These are phyloP conservation scores for Agastache rugosa DNA, from an alignment of 257 asterid species.

Conservation along the genomic window DNA sequence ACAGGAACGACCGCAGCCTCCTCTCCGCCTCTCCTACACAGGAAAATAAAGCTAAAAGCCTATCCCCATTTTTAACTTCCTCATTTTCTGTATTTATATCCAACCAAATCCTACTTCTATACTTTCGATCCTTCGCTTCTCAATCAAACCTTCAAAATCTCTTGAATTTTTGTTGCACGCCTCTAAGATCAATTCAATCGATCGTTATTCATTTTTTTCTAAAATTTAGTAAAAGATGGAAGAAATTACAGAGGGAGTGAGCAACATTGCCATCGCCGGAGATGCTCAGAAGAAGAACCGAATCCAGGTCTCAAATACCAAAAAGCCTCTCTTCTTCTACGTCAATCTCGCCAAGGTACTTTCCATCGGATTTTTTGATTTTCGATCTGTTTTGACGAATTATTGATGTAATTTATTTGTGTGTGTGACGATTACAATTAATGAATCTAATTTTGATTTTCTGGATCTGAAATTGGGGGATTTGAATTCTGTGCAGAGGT, in stretches of 20 bases:
- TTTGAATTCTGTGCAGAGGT: conserved; percentile 53
- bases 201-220: neutral
- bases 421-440: neutral
- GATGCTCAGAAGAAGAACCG: conserved; percentile 66
- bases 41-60: conserved; percentile 15
- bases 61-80: conserved; percentile 21
- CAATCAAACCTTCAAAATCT: neutral
- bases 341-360: conserved; percentile 79
- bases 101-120: neutral
- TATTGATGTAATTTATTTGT: neutral
- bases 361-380: neutral
- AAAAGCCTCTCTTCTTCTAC: conserved; percentile 74
- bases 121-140: conserved; percentile 7
- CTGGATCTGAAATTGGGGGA: conserved; percentile 31
- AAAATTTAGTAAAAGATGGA: conserved; percentile 45
- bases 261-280: conserved; percentile 49
- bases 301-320: conserved; percentile 78
- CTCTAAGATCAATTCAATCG: conserved; percentile 19
- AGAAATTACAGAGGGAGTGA: conserved; percentile 61
- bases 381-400: neutral
- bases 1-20: conserved; percentile 27
- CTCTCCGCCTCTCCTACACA: conserved; percentile 33
- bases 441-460: conserved; percentile 10
- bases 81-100: conserved; percentile 7
- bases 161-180: neutral